Conservation (phyloP, 495 filamentous ascomycete species). For the Saxophila tyrrhenica region DNA sequence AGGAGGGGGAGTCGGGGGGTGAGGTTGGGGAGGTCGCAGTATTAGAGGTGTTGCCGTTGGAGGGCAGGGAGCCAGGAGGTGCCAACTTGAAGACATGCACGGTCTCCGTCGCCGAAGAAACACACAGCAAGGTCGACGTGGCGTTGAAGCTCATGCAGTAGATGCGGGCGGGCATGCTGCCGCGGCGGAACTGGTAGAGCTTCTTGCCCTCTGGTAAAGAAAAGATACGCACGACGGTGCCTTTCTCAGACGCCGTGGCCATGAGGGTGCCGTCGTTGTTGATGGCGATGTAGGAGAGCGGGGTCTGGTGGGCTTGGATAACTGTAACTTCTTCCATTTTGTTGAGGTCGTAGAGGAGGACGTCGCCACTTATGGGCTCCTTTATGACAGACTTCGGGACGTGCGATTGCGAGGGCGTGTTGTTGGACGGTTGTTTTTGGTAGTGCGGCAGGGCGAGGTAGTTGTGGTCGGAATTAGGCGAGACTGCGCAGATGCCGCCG, state of each 20-base stretch:
- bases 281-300: constrained; percentile 74
- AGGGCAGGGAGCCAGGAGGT: constrained; percentile 28
- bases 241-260: constrained; percentile 92
- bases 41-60: constrained; percentile 1
- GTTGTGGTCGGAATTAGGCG: constrained; percentile 88
- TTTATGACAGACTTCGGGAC: constrained; percentile 61
- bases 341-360: constrained; percentile 78
- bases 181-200: constrained; percentile 87
- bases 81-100: constrained; percentile 90
- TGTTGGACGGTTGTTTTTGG: constrained; percentile 54
- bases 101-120: constrained; percentile 91
- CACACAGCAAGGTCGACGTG: constrained; percentile 81
- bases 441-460: constrained; percentile 89
- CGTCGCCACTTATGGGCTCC: constrained; percentile 78
- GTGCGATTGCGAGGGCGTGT: constrained; percentile 62
- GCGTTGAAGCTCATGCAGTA: constrained; percentile 99
- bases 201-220: constrained; percentile 80
- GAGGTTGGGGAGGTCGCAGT: constrained; percentile 14
- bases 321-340: constrained; percentile 87
- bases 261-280: constrained; percentile 89
- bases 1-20: neutral
- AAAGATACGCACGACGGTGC: constrained; percentile 93
- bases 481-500: constrained; percentile 64
- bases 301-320: constrained; percentile 87
- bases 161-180: constrained; percentile 85